phyloP scores from a whole-genome alignment of 2,329 filamentous ascomycete species.

The Xylaria sp. region DNA sequence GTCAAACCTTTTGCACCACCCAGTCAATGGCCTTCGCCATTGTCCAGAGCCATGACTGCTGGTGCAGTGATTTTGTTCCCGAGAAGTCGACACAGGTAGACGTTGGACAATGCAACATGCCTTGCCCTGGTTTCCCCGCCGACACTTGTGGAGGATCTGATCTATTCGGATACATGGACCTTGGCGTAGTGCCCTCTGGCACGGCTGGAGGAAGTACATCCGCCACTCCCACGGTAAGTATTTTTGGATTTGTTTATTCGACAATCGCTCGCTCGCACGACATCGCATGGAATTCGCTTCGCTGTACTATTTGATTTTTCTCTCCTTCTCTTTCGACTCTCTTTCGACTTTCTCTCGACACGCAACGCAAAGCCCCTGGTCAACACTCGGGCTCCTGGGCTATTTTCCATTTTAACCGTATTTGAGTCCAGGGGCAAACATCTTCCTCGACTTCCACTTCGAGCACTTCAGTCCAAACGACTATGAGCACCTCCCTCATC shows the following conservation, averaged over 20 bases:
- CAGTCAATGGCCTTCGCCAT: conserved; percentile 59
- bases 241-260: conserved; percentile 8
- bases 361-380: not conserved
- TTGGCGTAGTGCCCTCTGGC: conserved; percentile 51
- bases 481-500: conserved; percentile 10
- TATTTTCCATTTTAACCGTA: conserved; percentile 29
- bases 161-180: conserved; percentile 60
- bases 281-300: conserved; percentile 19
- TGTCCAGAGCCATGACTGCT: conserved; percentile 60
- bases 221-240: conserved; percentile 30
- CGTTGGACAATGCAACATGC: conserved; percentile 45
- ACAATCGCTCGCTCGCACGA: conserved; percentile 11
- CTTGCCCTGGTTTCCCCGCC: conserved; percentile 63
- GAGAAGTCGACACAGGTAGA: conserved; percentile 37
- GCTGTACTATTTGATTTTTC: not conserved
- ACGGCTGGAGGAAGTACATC: conserved; percentile 40
- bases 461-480: conserved; percentile 27
- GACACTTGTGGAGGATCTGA: conserved; percentile 61
- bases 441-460: conserved; percentile 34
- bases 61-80: conserved; percentile 69
- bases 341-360: no score
- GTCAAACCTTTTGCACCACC: conserved; percentile 52
- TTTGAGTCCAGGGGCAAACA: conserved; percentile 27
- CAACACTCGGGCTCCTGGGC: conserved; percentile 5
- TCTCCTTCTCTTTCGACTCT: no score